phyloP scores from a whole-genome alignment of 176 grass and related monocot species.

The Thalia dealbata region DNA sequence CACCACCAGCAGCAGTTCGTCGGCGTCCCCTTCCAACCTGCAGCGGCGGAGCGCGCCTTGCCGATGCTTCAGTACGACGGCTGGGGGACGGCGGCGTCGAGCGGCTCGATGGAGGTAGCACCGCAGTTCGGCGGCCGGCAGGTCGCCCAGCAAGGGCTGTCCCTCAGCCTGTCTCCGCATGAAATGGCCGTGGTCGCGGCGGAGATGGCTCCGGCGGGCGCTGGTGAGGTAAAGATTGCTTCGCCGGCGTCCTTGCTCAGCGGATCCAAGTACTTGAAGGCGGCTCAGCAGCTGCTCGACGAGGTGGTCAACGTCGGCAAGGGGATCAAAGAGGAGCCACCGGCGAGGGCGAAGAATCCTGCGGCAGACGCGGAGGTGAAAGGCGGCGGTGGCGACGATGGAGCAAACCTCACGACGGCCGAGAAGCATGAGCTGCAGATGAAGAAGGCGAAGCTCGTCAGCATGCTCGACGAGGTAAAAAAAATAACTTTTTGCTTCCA shows the following conservation, averaged over 20 bases:
- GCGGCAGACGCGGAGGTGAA: conserved; percentile 34
- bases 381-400: conserved; percentile 1
- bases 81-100: conserved; percentile 27
- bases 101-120: conserved; percentile 26
- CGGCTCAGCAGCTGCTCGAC: conserved; percentile 72
- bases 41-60: conserved; percentile 4
- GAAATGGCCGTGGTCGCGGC: conserved; percentile 31
- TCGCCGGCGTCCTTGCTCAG: conserved; percentile 37
- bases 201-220: background rate
- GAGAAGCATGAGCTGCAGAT: conserved; percentile 96
- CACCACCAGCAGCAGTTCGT: conserved; percentile 56
- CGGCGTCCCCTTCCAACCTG: conserved; percentile 58
- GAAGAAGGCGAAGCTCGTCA: conserved; percentile 97
- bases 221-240: conserved; percentile 28
- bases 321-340: conserved; percentile 24
- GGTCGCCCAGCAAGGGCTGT: conserved; percentile 40
- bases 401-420: conserved; percentile 50
- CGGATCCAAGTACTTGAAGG: conserved; percentile 85
- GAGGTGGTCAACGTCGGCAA: conserved; percentile 82
- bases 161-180: conserved; percentile 75
- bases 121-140: conserved; percentile 6
- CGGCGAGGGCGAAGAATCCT: conserved; percentile 5
- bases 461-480: conserved; percentile 94
- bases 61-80: conserved; percentile 39
- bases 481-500: background rate